phyloP scores from a whole-genome alignment of 352 stramenopile species.

The Pythium plurisporium region DNA sequence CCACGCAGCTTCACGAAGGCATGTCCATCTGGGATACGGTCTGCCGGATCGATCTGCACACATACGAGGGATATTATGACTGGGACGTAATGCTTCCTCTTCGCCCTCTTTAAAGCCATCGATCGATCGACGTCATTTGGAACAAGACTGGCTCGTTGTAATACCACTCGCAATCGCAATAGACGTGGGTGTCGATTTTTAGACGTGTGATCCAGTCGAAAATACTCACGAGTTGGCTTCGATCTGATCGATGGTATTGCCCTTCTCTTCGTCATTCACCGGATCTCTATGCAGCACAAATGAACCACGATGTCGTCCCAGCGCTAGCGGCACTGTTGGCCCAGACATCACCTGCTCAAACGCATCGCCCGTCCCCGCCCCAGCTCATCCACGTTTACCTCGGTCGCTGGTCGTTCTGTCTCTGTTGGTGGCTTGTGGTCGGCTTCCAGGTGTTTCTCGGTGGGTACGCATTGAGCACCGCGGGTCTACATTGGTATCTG shows the following conservation, averaged over 20 bases:
- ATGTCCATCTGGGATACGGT: background rate
- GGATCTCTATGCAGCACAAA: too few species aligned
- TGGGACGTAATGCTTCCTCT: background rate
- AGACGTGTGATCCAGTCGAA: too few species aligned
- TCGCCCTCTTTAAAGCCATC: too few species aligned
- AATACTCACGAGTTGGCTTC: too few species aligned
- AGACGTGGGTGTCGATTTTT: too few species aligned
- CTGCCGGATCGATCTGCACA: background rate
- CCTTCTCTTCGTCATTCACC: too few species aligned
- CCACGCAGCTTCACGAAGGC: background rate
- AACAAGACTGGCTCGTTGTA: too few species aligned
- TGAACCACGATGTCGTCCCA: too few species aligned
- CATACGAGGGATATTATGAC: background rate
- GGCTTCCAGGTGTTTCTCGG: slow-evolving; percentile 4
- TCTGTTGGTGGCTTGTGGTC: slow-evolving; percentile 7
- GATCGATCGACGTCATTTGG: too few species aligned
- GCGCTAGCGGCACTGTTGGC: background rate
- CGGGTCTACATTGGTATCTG: slow-evolving; percentile 2
- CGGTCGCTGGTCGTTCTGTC: background rate
- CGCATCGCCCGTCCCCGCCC: background rate
- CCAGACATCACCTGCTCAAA: too few species aligned
- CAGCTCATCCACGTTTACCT: background rate
- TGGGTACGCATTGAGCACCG: background rate
- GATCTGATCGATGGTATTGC: too few species aligned
- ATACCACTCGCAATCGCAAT: too few species aligned